These are phyloP conservation scores for Hapsidospora chrysogenum DNA, from an alignment of 495 filamentous ascomycete genomes.

Conservation along the genomic window DNA sequence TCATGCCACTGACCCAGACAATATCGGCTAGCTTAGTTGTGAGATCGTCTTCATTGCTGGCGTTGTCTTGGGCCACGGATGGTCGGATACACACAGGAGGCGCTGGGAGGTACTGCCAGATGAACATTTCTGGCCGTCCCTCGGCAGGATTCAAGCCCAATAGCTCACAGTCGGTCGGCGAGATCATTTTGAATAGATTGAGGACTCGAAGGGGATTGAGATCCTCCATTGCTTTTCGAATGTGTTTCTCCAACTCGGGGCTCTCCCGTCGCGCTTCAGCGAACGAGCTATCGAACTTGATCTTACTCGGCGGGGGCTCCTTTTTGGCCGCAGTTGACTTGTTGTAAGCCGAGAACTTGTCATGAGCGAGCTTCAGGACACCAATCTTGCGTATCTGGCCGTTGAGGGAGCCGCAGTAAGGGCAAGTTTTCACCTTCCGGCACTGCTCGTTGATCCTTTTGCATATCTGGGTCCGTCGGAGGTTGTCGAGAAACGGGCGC, in stretches of 20 bases:
- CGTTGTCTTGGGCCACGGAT: conserved; percentile 77
- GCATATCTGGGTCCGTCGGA: conserved; percentile 58
- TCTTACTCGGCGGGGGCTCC: conserved; percentile 57
- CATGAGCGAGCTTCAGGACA: conserved; percentile 82
- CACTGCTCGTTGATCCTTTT: conserved; percentile 82
- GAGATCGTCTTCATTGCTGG: conserved; percentile 90
- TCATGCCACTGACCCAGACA: conserved; percentile 67
- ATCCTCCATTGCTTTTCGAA: conserved; percentile 84
- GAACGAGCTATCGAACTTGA: conserved; percentile 72
- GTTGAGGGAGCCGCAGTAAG: conserved; percentile 61
- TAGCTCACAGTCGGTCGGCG: conserved; percentile 75
- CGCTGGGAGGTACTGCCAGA: conserved; percentile 92
- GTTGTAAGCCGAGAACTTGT: conserved; percentile 77
- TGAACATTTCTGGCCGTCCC: conserved; percentile 87
- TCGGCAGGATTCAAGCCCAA: conserved; percentile 74
- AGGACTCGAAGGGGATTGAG: conserved; percentile 78
- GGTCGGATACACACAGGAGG: conserved; percentile 88
- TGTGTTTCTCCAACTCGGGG: conserved; percentile 73
- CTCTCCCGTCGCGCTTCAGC: conserved; percentile 52
- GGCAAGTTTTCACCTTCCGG: conserved; percentile 64
- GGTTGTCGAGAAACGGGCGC: conserved; percentile 68
- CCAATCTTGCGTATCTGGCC: conserved; percentile 79
- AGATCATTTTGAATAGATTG: conserved; percentile 78
- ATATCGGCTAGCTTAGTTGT: conserved; percentile 92
- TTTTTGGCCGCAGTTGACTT: conserved; percentile 74